Evolutionary conservation across 768 basidiomycete species (phyloP).

Genomic region (Calocera viscosa): DNA sequence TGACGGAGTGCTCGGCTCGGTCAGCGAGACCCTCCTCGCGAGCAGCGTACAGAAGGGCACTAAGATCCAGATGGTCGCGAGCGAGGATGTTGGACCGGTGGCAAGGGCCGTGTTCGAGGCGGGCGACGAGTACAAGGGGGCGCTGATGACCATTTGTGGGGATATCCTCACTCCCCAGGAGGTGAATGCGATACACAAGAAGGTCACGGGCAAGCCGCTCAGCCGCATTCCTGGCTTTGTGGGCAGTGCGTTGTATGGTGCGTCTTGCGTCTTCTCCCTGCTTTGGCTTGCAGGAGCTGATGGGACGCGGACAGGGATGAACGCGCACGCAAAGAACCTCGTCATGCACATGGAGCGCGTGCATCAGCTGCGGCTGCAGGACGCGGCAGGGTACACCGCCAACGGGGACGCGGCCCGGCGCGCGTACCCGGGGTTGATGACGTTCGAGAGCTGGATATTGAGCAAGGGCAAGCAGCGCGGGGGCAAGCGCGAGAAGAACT

Average conservation of each 20-base stretch:
- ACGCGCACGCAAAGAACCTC: slow-evolving; percentile 2
- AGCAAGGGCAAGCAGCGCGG: background rate
- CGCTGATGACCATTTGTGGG: background rate
- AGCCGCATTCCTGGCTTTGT: slow-evolving; percentile 1
- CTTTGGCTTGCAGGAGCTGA: background rate
- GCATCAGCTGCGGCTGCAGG: background rate
- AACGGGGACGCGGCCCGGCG: slow-evolving; percentile 7
- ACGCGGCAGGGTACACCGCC: background rate
- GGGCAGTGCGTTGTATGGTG: slow-evolving; percentile 4
- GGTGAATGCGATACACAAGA: background rate
- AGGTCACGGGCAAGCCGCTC: background rate
- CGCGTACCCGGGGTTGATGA: background rate
- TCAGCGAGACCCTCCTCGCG: slow-evolving; percentile 5
- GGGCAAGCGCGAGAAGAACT: background rate
- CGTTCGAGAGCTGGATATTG: slow-evolving; percentile 5
- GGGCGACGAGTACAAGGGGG: background rate
- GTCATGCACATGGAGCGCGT: slow-evolving; percentile 9
- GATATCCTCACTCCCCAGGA: background rate
- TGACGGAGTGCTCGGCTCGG: slow-evolving; percentile 28
- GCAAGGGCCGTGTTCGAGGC: background rate
- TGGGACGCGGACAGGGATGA: background rate
- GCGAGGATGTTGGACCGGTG: background rate
- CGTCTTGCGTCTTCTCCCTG: background rate
- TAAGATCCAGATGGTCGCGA: slow-evolving; percentile 6
- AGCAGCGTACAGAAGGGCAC: slow-evolving; percentile 8